Evolutionary conservation across 345 rosid genomes (phyloP), one percentile per base, ranked within the genome.

Genomic region (Murraya paniculata): DNA sequence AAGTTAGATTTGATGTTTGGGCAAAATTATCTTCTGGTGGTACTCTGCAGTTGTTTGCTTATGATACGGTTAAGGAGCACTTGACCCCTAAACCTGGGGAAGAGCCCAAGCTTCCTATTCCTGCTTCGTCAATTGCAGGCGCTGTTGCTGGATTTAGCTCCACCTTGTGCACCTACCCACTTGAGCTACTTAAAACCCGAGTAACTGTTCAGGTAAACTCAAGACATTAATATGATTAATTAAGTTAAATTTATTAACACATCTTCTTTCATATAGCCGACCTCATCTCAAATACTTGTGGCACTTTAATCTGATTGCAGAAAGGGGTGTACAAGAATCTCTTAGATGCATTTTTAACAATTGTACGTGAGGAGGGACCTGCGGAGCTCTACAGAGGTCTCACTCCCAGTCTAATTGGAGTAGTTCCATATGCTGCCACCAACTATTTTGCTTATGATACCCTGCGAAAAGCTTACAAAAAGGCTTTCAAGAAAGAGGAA

Each of bases 141-240:
- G 92, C 92, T 27, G 82, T 86, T 79, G 92, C 92, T 50, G 92
- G 92, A 45, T 86, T 87, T 69, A 89, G 89, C 81, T 87, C 90
- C 6, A 87, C 90, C n/a, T 55, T 86, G 41, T 87, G 86, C 83
- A 89, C 87, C 0, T 89, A 87, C 66, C 92, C 90, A 5, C 90
- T 89, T 1, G 90, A 89, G 82, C 80, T 89, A 38, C 77, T 89
- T 53, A 89, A 89, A 80, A 89, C 92, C 22, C 87, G 92, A 24
- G 70, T 86, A 65, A 89, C 92, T 0, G 80, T 89, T 45, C 85
- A 87, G 92, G 92, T 87, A 71, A 64, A 67, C 53, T 33, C 16
- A 24, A 36, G 33, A 36, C 19, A 18, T 50, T 13, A 24, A n/a
- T n/a, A 27, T 31, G 16, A n/a, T 76, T 66, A 7, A 31, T 24